Base-by-base conservation (phyloP, 306 rosid genomes). In the Quercus parvula region DNA sequence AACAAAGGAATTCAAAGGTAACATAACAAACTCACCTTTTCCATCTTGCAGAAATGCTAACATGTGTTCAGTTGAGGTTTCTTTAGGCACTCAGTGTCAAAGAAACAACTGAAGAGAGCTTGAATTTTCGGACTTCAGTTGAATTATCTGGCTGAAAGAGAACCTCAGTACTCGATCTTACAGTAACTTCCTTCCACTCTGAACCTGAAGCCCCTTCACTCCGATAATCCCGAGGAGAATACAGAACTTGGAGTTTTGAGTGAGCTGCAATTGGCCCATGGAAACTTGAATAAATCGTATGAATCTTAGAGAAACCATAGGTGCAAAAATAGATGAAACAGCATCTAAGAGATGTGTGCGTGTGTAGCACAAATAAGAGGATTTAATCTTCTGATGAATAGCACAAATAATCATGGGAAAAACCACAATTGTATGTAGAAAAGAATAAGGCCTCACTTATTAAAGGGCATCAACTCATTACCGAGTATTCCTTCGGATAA, bases 141-240 rank as follows among this genome's bases (percentile, higher is more conserved):
- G 88, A 81, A 79, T 87, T 85, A 31, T 79, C 74, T 7, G 88
- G 93, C 86, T 90, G 93, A 84, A 95, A 91, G 78, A 89, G 24
- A 49, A 95, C 85, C 85, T 91, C 99, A 0, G 96, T 95, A 63
- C 87, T 85, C 38, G 99, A 90, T 88, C 89, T 91, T 27, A 93
- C 96, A 10, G 73, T 83, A 54, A 81, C 92, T 85, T 95, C 99
- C 24, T 75, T 91, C 94, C 88, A 92, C 82, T 90, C 91, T 24
- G 90, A 63, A 67, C 82, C 79, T 22, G 94, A 88, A 78, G 87
- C 85, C 71, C 90, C 97, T 76, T 92, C 91, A 51, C 86, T 84
- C 84, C 96, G 88, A 77, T 90, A 93, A 76, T 92, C 94, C 11
- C 99, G 94, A 44, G 83, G 82, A 9, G 86, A 57, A 77, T 82